phyloP scores from a whole-genome alignment of 805 yeast genomes.

The Cyberlindnera bimundalis region DNA sequence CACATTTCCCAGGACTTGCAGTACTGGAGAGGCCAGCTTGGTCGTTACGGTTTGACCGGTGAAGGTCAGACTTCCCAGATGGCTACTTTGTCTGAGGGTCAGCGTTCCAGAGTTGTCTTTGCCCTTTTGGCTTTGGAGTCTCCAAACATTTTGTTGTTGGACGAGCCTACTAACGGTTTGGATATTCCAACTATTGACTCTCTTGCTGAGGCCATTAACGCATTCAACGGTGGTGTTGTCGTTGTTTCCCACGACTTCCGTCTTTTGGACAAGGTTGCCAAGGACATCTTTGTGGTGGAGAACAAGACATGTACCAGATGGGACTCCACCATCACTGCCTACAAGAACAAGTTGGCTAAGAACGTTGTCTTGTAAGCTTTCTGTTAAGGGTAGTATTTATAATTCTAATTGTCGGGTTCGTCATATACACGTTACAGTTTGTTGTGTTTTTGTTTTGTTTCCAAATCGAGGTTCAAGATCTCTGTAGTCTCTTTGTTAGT shows the following conservation, averaged over 20 bases:
- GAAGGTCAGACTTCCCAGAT: slow-evolving; percentile 97
- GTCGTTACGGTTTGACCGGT: slow-evolving; percentile 98
- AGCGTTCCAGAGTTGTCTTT: slow-evolving; percentile 97
- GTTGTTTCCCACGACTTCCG: slow-evolving; percentile 99
- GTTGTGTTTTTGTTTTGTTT: background rate
- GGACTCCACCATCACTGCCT: slow-evolving; percentile 87
- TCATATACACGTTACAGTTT: slow-evolving; percentile 2
- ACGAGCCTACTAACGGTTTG: slow-evolving; percentile 99
- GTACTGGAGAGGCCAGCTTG: slow-evolving; percentile 97
- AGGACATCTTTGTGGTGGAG: slow-evolving; percentile 96
- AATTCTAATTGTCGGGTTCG: slow-evolving; percentile 3
- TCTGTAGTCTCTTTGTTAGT: too few relatives aligned
- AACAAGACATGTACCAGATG: slow-evolving; percentile 93
- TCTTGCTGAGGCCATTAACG: slow-evolving; percentile 91
- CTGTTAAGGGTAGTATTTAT: background rate
- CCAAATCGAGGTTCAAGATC: too few relatives aligned
- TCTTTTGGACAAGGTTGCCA: slow-evolving; percentile 93
- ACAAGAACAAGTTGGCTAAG: slow-evolving; percentile 92
- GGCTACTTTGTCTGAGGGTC: slow-evolving; percentile 99
- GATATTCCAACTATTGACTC: slow-evolving; percentile 99
- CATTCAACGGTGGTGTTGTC: slow-evolving; percentile 96
- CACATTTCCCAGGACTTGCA: slow-evolving; percentile 94
- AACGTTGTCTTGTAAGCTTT: slow-evolving; percentile 65
- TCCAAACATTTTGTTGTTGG: slow-evolving; percentile 91
- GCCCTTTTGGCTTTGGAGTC: slow-evolving; percentile 92